Evolutionary conservation across 805 yeast genomes (phyloP), one percentile per base, ranked within the genome.

Genomic region (Candida pseudofarinosa): DNA sequence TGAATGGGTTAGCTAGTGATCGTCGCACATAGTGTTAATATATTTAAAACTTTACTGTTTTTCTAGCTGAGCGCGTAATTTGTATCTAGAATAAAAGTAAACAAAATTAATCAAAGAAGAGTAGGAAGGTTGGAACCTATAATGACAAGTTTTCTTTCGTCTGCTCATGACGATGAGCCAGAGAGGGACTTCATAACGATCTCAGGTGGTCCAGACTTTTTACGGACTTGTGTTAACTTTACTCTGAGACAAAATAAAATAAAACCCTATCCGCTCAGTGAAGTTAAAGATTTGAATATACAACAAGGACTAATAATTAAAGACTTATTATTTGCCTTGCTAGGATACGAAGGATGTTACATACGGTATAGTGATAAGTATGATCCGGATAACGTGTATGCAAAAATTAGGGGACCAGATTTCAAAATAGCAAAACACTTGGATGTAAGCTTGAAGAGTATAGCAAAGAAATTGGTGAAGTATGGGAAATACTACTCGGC

Each of bases 271-370:
- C 75, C 82, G 2, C 57, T 81, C 28, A 70, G 70, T 38, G 76
- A 67, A 40, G 57, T 74, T 33, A 56, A 54, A n/a, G 77, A 76
- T 26, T 56, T 72, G 3, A 69, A 75, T 38, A 72, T 74, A 3
- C 96, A 88, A 57, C 96, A 89, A 57, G 82, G 86, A 0, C 70
- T 82, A 19, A 73, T 93, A 1, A 69, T 85, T 13, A 72, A 77
- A 44, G 99, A 91, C 58, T 57, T 89, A 7, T 53, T 88, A 16
- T 75, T 74, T 51, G 83, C 86, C 1, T 58, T 93, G 12, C 51
- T 81, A 26, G 95, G 95, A 0, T 62, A 74, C 19, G 96, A 89
- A 59, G 97, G 97, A 0, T 70, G 72, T 16, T 88, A 85, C 55
- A 78, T 91, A 30, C 68, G 89, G 35, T 88, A 76, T 56, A 74